phyloP scores from a whole-genome alignment of 768 basidiomycete species.

The Tulasnella sp. region DNA sequence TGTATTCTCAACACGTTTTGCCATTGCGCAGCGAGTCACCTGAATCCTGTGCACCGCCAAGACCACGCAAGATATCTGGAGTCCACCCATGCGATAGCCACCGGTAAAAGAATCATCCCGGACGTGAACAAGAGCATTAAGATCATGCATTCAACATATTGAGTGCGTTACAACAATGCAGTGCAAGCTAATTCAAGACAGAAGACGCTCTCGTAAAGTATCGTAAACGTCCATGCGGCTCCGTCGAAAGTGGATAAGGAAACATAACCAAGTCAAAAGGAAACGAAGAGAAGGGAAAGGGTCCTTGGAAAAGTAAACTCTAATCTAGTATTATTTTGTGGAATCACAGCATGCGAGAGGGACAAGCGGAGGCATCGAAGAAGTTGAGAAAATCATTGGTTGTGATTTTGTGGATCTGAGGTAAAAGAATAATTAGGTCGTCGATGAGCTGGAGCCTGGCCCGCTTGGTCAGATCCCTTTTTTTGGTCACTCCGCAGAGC shows the following conservation, averaged over 20 bases:
- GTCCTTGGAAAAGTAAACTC: not conserved
- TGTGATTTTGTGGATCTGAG: not conserved
- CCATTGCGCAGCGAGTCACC: not conserved
- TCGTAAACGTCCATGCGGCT: conserved; percentile 14
- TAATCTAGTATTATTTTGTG: not conserved
- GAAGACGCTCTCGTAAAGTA: conserved; percentile 6
- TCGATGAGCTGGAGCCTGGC: not conserved
- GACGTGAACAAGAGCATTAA: not conserved
- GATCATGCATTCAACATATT: not conserved
- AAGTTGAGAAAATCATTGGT: not conserved
- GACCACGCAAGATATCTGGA: not conserved
- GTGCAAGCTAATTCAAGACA: not conserved
- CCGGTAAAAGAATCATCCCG: not conserved
- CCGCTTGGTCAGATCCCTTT: not conserved
- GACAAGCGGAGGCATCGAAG: not conserved
- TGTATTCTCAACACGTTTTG: not conserved
- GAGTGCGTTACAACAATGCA: not conserved
- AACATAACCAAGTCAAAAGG: not conserved
- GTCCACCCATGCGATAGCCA: not conserved
- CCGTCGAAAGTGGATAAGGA: not conserved
- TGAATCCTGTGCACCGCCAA: not conserved
- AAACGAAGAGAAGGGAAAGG: not conserved
- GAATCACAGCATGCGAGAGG: not conserved
- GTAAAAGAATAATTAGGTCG: not conserved
- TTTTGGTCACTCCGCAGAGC: not conserved